Base-by-base conservation (phyloP, 176 grass and related monocot genomes). In the Ananas comosus region DNA sequence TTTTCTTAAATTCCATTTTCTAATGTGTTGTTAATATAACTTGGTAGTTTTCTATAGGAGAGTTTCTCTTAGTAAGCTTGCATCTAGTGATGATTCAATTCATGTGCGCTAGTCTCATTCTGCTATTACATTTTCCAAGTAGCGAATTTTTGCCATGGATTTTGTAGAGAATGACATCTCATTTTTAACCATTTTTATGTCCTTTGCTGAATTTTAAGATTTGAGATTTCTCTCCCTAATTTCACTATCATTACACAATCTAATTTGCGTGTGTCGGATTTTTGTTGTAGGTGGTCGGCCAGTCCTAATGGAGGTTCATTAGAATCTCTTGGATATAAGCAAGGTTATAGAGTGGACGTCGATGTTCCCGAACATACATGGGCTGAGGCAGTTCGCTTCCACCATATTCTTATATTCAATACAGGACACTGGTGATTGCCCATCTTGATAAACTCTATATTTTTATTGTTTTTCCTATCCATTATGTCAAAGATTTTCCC, bases 321-420 rank as follows among this genome's bases (percentile, higher is more conserved):
- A 81, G 89, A 92, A 78, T 97, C 84, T 47, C 86, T 92, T 67
- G 89, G 94, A 90, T 90, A 85, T 72, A 90, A 86, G 76, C 68
- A 92, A 87, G 89, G 94, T 51, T 85, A 90, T 70, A 85, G 86
- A 78, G 69, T 97, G 72, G 89, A 97, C 73, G 82, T 92, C 74
- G 94, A 97, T 82, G 61, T 90, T 78, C 82, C 94, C 6, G 94
- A 92, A 12, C 89, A 84, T 28, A 86, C 89, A 82, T 97, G 94
- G 94, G 66, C 65, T 51, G 80, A 90, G 50, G 84, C 89, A 80
- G 81, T 59, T 54, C 76, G 68, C 53, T 97, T 92, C 74, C 94
- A 97, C 90, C 79, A 97, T 77, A 65, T 97, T 88, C 84, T 97
- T 58, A 81, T 97, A 50, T 92, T 97, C 69, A 97, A 92, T 74